A percentile compares a stretch with the other conserved stretches of the same genome.
Evolutionary conservation across 257 asterid species (phyloP).

Genomic region (Vinca minor): DNA sequence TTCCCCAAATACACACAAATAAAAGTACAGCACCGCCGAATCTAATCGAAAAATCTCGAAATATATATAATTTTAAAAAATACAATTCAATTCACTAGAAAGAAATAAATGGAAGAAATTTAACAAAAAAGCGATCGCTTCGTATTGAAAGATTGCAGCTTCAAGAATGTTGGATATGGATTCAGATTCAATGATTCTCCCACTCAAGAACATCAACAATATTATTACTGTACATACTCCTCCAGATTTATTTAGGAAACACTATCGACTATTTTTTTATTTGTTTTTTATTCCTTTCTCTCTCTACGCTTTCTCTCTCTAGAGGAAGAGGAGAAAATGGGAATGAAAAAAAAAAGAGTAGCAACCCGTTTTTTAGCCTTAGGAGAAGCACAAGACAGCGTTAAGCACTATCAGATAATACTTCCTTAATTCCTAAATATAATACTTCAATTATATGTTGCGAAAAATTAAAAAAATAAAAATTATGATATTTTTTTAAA

Average conservation of each 20-base stretch:
- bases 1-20: conserved; percentile 20
- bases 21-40: conserved; percentile 20
- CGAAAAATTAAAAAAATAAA: no score
- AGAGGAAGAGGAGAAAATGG: no score
- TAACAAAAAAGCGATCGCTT: conserved; percentile 19
- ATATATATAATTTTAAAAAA: conserved; percentile 3
- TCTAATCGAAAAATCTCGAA: conserved; percentile 20
- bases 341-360: conserved; percentile 18
- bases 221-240: conserved; percentile 14
- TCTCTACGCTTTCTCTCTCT: conserved; percentile 24
- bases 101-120: conserved; percentile 11
- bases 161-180: conserved; percentile 51
- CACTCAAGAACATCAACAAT: conserved; percentile 20
- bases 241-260: conserved; percentile 4
- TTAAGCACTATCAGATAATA: no score
- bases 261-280: no score
- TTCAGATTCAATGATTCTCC: conserved; percentile 59
- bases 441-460: no score
- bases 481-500: no score
- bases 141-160: conserved; percentile 48
- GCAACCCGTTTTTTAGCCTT: conserved; percentile 18
- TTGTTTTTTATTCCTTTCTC: conserved; percentile 8
- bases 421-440: no score
- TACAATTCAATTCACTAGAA: conserved; percentile 34
- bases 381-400: conserved; percentile 11